These are phyloP conservation scores for Tolypocladium amazonense DNA, from an alignment of 2,329 filamentous ascomycete genomes.

Conservation along the genomic window DNA sequence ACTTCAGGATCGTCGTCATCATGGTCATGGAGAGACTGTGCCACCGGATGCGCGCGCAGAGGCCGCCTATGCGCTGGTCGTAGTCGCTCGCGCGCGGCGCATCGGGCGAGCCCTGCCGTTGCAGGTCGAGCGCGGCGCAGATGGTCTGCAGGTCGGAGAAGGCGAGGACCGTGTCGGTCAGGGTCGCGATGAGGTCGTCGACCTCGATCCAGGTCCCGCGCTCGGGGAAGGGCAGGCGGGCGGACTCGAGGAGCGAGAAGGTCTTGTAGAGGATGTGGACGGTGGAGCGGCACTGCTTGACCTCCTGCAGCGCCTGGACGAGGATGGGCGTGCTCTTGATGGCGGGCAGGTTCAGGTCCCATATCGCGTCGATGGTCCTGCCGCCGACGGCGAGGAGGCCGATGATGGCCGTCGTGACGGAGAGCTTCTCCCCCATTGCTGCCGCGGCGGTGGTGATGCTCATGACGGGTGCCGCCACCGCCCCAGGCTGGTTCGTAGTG, in stretches of 20 bases:
- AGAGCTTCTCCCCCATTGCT: conserved; percentile 13
- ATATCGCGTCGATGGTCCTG: conserved; percentile 21
- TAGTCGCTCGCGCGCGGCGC: conserved; percentile 3
- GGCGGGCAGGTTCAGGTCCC: conserved; percentile 21
- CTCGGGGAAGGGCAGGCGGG: conserved; percentile 21
- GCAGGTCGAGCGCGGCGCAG: conserved; percentile 9
- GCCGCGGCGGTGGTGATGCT: not conserved
- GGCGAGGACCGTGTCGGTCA: conserved; percentile 25
- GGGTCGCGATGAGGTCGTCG: conserved; percentile 22
- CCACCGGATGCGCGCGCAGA: conserved; percentile 23
- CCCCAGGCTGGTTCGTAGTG: not conserved
- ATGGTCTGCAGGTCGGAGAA: conserved; percentile 20
- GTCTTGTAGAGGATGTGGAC: conserved; percentile 25
- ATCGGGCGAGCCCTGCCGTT: conserved; percentile 2
- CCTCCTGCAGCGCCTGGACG: conserved; percentile 21
- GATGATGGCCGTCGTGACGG: conserved; percentile 24
- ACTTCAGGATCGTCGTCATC: conserved; percentile 28
- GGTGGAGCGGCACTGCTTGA: conserved; percentile 26
- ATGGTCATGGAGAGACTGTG: conserved; percentile 27
- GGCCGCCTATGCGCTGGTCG: conserved; percentile 15
- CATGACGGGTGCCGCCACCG: not conserved
- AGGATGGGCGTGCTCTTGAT: conserved; percentile 14
- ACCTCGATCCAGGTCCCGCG: conserved; percentile 23
- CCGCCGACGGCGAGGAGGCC: conserved; percentile 24
- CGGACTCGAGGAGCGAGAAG: conserved; percentile 20